A percentile compares a stretch with the other conserved stretches of the same genome.
phyloP scores from a whole-genome alignment of 1,284 basidiomycete genomes.

The Lignosus rhinocerotis region DNA sequence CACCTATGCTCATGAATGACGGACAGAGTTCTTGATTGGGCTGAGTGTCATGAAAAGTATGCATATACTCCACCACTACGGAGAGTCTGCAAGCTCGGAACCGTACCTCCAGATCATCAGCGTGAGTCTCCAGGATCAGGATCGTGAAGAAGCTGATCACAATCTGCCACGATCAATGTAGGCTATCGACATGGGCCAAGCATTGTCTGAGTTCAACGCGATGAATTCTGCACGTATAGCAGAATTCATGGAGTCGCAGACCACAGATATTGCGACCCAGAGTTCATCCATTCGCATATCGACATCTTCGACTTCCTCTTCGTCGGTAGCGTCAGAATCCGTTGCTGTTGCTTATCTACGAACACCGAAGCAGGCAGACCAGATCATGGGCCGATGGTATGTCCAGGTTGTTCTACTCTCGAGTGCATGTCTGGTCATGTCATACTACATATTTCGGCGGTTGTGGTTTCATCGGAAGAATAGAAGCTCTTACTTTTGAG shows the following conservation, averaged over 20 bases:
- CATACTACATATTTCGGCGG: neutral
- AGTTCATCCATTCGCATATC: neutral
- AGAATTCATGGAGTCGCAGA: neutral
- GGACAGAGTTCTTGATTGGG: conserved; percentile 11
- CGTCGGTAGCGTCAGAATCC: neutral
- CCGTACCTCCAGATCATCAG: conserved; percentile 4
- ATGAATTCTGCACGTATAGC: conserved; percentile 5
- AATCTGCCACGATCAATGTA: neutral
- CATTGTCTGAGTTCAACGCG: neutral
- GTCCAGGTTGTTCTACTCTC: neutral
- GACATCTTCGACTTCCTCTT: neutral
- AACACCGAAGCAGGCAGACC: neutral
- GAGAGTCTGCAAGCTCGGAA: neutral
- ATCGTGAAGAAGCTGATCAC: no score
- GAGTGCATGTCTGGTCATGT: neutral
- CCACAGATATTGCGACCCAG: neutral
- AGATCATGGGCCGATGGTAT: neutral
- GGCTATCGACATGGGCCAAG: neutral
- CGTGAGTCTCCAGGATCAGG: neutral
- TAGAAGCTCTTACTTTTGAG: neutral
- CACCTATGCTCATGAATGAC: neutral
- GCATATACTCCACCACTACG: conserved; percentile 3
- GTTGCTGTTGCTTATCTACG: neutral
- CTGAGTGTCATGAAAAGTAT: conserved; percentile 8
- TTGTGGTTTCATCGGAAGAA: neutral